Conservation (phyloP, 2,329 filamentous ascomycete genomes). For the Aspergillus tanneri region DNA sequence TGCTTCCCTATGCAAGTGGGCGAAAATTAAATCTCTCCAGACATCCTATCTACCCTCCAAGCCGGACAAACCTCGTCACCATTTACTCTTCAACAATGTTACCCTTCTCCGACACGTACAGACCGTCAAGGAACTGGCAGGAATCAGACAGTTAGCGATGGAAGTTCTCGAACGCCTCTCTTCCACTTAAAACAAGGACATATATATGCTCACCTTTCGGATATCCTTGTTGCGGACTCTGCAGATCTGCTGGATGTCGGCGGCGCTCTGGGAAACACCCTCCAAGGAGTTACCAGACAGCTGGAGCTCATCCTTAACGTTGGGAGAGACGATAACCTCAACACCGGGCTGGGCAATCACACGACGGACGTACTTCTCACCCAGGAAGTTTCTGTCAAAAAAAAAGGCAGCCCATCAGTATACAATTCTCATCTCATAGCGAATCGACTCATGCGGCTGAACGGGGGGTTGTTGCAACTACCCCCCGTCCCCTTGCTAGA, state of each 20-base stretch:
- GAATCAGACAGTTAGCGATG: background rate
- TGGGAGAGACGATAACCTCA: slow-evolving; percentile 82
- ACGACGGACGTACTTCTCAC: slow-evolving; percentile 97
- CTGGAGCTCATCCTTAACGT: slow-evolving; percentile 96
- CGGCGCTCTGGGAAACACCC: slow-evolving; percentile 94
- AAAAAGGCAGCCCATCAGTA: slow-evolving; percentile 33
- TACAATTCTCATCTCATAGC: background rate
- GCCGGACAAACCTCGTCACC: slow-evolving; percentile 31
- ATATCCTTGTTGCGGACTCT: slow-evolving; percentile 99
- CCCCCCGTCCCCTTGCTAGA: background rate
- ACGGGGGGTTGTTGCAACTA: background rate
- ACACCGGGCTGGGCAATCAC: slow-evolving; percentile 89
- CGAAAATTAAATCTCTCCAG: slow-evolving; percentile 41
- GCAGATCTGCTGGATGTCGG: slow-evolving; percentile 99
- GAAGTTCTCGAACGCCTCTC: no score
- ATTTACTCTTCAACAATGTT: slow-evolving; percentile 72
- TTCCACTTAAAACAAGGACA: no score
- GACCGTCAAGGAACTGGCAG: slow-evolving; percentile 91
- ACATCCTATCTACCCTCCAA: slow-evolving; percentile 37
- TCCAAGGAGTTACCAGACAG: slow-evolving; percentile 93
- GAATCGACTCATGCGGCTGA: background rate
- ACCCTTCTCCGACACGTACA: slow-evolving; percentile 98
- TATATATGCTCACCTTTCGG: slow-evolving; percentile 88
- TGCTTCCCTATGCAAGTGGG: slow-evolving; percentile 43
- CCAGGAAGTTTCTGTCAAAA: slow-evolving; percentile 79